phyloP scores from a whole-genome alignment of 1,139 yeast genomes.

The Hansenula sp. region DNA sequence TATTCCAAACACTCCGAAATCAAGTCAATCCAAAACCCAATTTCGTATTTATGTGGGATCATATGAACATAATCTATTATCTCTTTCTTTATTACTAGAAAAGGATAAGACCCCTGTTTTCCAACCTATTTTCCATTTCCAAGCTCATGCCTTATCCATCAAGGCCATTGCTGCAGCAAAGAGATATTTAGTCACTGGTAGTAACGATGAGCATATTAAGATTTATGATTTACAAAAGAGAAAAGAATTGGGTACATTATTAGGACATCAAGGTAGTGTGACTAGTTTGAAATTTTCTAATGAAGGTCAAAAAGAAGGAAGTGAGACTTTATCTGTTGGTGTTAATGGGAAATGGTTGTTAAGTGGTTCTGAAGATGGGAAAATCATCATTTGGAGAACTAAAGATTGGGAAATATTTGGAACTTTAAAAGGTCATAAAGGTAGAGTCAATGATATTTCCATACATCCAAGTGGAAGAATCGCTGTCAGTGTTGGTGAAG shows the following conservation, averaged over 20 bases:
- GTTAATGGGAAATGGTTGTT: slow-evolving; percentile 76
- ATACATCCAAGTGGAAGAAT: slow-evolving; percentile 93
- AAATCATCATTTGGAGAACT: slow-evolving; percentile 87
- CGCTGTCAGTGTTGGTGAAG: slow-evolving; percentile 86
- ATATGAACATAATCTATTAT: slow-evolving; percentile 87
- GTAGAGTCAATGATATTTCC: slow-evolving; percentile 73
- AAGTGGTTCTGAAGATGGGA: slow-evolving; percentile 90
- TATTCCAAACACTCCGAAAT: slow-evolving; percentile 11
- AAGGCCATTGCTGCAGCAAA: slow-evolving; percentile 80
- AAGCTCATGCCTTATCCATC: slow-evolving; percentile 88
- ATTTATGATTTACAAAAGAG: slow-evolving; percentile 92
- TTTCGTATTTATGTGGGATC: slow-evolving; percentile 91
- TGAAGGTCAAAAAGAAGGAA: slow-evolving; percentile 29
- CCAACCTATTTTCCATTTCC: slow-evolving; percentile 92
- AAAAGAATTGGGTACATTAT: slow-evolving; percentile 85
- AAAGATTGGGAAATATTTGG: slow-evolving; percentile 97
- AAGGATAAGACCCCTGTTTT: slow-evolving; percentile 52
- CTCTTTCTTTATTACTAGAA: slow-evolving; percentile 66
- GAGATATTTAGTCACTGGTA: slow-evolving; percentile 88
- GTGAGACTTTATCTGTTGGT: slow-evolving; percentile 12
- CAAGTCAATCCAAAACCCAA: slow-evolving; percentile 21
- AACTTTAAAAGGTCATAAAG: slow-evolving; percentile 80
- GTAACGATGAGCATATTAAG: slow-evolving; percentile 93
- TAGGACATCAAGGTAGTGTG: slow-evolving; percentile 88
- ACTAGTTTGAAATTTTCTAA: slow-evolving; percentile 71